A percentile compares a stretch with the other conserved stretches of the same genome.
phyloP scores from a whole-genome alignment of 129 eudicot genomes.

The Lactuca saligna region DNA sequence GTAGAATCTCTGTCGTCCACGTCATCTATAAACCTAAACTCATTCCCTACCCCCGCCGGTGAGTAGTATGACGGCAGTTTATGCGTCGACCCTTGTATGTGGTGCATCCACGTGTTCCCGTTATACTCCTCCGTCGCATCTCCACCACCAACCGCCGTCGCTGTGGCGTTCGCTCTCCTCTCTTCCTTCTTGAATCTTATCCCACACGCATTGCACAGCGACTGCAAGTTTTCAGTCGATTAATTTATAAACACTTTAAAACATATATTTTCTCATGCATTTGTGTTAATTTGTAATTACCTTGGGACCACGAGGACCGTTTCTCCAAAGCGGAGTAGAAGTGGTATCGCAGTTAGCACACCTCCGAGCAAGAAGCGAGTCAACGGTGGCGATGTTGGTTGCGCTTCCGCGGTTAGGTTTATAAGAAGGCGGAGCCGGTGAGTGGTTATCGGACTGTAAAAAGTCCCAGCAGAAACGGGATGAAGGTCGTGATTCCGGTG shows the following conservation, averaged over 20 bases:
- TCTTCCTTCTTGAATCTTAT: constrained; percentile 96
- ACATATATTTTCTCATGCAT: not conserved
- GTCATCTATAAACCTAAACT: constrained; percentile 72
- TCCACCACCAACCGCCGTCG: constrained; percentile 35
- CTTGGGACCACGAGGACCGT: constrained; percentile 98
- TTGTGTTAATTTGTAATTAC: constrained; percentile 21
- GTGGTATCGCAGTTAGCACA: constrained; percentile 99
- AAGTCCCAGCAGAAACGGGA: constrained; percentile 79
- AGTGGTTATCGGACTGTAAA: constrained; percentile 40
- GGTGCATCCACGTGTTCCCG: constrained; percentile 43
- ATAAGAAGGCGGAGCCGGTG: constrained; percentile 26
- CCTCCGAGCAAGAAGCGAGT: constrained; percentile 71
- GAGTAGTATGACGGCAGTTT: constrained; percentile 60
- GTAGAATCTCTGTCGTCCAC: constrained; percentile 62
- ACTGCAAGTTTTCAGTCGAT: constrained; percentile 45
- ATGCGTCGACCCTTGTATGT: constrained; percentile 40
- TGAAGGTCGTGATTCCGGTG: constrained; percentile 30
- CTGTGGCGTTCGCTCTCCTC: constrained; percentile 67
- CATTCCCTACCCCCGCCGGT: constrained; percentile 51
- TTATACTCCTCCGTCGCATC: constrained; percentile 31
- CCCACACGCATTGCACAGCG: constrained; percentile 96
- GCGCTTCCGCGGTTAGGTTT: constrained; percentile 12
- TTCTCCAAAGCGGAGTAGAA: constrained; percentile 98
- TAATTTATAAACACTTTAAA: not conserved
- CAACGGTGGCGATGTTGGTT: constrained; percentile 30